phyloP scores from a whole-genome alignment of 352 stramenopile species.

The Phytophthora pseudosyringae region DNA sequence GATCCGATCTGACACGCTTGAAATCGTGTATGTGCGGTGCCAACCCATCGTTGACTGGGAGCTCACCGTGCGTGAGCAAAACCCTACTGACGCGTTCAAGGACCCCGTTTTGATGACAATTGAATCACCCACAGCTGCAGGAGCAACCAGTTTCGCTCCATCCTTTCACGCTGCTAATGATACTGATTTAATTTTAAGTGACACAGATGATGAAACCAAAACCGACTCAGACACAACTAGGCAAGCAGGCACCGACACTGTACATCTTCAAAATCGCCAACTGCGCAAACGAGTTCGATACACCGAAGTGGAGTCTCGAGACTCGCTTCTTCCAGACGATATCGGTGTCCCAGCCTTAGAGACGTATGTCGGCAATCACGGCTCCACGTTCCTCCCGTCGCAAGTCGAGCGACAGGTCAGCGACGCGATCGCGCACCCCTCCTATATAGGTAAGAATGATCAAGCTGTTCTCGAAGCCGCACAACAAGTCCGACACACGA shows the following conservation, averaged over 20 bases:
- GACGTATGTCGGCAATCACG: too few relatives aligned
- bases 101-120: too few relatives aligned
- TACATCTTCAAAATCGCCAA: too few relatives aligned
- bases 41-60: conserved; percentile 19
- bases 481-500: conserved; percentile 1
- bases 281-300: too few relatives aligned
- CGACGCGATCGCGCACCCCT: conserved; percentile 1
- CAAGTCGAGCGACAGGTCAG: not conserved
- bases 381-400: conserved; percentile 15
- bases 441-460: conserved; percentile 14
- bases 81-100: not conserved
- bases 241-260: conserved; percentile 8
- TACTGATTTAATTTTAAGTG: conserved; percentile 4
- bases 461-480: conserved; percentile 20
- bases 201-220: too few relatives aligned
- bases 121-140: not conserved
- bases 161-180: too few relatives aligned
- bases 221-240: too few relatives aligned
- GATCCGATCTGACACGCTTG: conserved; percentile 7
- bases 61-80: not conserved
- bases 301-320: too few relatives aligned
- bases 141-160: too few relatives aligned
- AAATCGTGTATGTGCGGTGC: not conserved
- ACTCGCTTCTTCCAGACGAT: too few relatives aligned
- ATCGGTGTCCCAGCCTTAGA: too few relatives aligned